Conservation (phyloP, 768 basidiomycete genomes). For the Boletus patriciae region DNA sequence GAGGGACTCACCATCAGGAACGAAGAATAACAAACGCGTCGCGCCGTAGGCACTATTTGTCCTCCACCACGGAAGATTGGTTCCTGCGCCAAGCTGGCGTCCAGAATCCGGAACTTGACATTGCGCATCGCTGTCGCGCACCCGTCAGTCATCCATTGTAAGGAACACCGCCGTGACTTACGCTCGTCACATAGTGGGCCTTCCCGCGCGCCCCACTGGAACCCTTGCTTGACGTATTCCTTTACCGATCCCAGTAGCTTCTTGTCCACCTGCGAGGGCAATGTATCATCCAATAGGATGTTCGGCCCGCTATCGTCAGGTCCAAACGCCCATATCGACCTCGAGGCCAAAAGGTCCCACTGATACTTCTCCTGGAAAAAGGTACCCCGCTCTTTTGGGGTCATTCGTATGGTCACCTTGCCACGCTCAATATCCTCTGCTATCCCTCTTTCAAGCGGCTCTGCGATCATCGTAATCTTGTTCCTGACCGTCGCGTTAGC, state of each 20-base stretch:
- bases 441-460: conserved; percentile 92
- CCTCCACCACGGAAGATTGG: conserved; percentile 98
- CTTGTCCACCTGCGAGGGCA: conserved; percentile 97
- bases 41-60: conserved; percentile 98
- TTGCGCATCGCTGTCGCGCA: conserved; percentile 83
- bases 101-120: conserved; percentile 95
- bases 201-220: conserved; percentile 99
- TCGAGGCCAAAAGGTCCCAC: conserved; percentile 95
- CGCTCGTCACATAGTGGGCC: conserved; percentile 98
- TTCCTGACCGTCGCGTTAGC: conserved; percentile 57
- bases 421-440: conserved; percentile 96
- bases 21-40: conserved; percentile 97
- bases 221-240: conserved; percentile 97
- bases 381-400: conserved; percentile 89
- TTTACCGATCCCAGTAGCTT: conserved; percentile 85
- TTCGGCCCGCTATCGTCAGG: conserved; percentile 96
- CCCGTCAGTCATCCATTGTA: neutral
- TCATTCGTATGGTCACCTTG: conserved; percentile 91
- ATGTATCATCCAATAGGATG: conserved; percentile 90
- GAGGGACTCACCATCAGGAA: conserved; percentile 83
- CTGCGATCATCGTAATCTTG: conserved; percentile 98
- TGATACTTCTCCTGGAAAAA: conserved; percentile 98
- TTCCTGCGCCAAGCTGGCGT: conserved; percentile 89
- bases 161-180: conserved; percentile 47
- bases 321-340: conserved; percentile 99